phyloP scores from a whole-genome alignment of 768 basidiomycete species.

The Calocera viscosa region DNA sequence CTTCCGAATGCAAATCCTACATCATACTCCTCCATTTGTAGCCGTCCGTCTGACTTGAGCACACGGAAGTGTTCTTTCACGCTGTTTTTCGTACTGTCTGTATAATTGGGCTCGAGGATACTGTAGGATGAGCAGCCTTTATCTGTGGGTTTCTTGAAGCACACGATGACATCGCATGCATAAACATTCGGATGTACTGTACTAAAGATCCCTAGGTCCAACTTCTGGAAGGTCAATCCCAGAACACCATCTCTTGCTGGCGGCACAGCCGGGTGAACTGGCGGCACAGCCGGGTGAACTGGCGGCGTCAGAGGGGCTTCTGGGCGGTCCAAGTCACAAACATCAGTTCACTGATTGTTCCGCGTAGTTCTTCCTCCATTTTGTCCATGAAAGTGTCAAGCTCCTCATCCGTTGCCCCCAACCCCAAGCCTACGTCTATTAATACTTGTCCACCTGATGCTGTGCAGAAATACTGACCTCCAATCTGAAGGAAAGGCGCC shows the following conservation, averaged over 20 bases:
- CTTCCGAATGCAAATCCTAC: background rate
- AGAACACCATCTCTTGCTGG: too few relatives aligned
- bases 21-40: conserved; percentile 24
- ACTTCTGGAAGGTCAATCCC: too few relatives aligned
- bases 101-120: too few relatives aligned
- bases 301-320: background rate
- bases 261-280: conserved; percentile 19
- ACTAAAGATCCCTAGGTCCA: too few relatives aligned
- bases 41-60: conserved; percentile 26
- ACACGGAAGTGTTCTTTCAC: conserved; percentile 26
- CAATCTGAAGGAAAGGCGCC: background rate
- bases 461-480: background rate
- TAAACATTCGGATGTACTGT: too few relatives aligned
- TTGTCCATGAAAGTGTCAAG: background rate
- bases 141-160: too few relatives aligned
- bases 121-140: too few relatives aligned
- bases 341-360: background rate
- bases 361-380: background rate
- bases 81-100: conserved; percentile 16
- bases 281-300: background rate
- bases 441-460: background rate
- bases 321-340: background rate
- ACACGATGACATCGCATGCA: too few relatives aligned
- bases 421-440: background rate
- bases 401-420: background rate